Evolutionary conservation across 148 eudicot genomes (phyloP), one percentile per base, ranked within the genome.

Genomic region (Persicaria maculosa): DNA sequence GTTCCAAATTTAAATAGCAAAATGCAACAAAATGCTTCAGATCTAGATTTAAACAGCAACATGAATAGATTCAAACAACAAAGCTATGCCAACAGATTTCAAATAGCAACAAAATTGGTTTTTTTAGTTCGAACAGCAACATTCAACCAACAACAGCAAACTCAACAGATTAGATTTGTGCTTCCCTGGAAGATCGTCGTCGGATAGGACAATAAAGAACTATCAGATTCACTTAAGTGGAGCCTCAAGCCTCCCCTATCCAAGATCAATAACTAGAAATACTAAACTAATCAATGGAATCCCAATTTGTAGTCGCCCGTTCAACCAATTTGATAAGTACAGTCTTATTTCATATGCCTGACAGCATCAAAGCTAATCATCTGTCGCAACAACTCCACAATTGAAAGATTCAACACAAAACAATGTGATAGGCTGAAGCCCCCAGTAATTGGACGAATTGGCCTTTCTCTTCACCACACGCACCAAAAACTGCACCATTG

Each of bases 291-390:
- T 40, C 74, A 65, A 25, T 15, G 52, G 76, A 53, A 77, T 4
- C 44, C 54, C 44, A 61, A 52, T 36, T 19, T 73, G 17, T 11
- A 61, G 40, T 69, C 62, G 19, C 67, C 72, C 46, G 46, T 64
- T 70, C 8, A 45, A 22, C 73, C 54, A 74, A 53, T 72, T 17
- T 46, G 54, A 77, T 40, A 67, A 53, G 22, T 79, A 54, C 82
- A 81, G 71, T 81, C 84, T 70, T 82, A 84, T 76, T 77, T 45
- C 69, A 83, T 83, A 87, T 77, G 46, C 71, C 77, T 74, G 59
- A 48, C 78, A 55, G 47, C 61, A 76, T 5, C 80, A 83, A 77
- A 78, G 74, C 67, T 76, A 64, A 80, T 68, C 76, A 50, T 75
- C 76, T 67, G 53, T 43, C 71, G 10, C 57, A 36, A 70, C 45